A percentile compares a stretch with the other conserved stretches of the same genome.
phyloP scores from a whole-genome alignment of 352 stramenopile genomes.

The Pelagophyceae sp. region DNA sequence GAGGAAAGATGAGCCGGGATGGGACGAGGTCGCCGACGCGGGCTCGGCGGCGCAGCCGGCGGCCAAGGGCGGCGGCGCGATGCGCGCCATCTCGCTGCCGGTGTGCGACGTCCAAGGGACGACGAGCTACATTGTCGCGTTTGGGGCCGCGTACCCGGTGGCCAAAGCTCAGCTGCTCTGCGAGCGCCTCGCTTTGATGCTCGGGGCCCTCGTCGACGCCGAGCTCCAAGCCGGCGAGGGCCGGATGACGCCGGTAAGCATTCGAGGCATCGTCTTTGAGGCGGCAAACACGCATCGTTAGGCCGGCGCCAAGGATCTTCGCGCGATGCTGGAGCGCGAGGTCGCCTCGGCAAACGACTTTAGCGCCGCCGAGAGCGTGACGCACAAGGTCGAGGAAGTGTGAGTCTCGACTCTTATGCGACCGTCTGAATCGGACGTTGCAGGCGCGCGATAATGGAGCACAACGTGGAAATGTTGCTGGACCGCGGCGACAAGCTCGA shows the following conservation, averaged over 20 bases:
- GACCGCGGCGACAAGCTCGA: conserved; percentile 17
- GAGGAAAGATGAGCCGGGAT: background rate
- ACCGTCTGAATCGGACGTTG: too few relatives aligned
- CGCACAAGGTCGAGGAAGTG: conserved; percentile 15
- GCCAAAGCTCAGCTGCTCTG: conserved; percentile 11
- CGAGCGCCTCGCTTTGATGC: conserved; percentile 11
- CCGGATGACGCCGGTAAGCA: background rate
- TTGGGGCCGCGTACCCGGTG: background rate
- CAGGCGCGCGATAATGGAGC: conserved; percentile 15
- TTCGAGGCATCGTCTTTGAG: background rate
- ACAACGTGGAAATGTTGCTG: conserved; percentile 17
- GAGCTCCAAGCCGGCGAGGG: background rate
- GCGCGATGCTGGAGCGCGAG: conserved; percentile 13
- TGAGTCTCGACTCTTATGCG: too few relatives aligned
- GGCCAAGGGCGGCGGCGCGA: background rate
- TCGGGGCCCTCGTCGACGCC: conserved; percentile 2
- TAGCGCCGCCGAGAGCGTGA: background rate
- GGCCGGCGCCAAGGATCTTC: background rate
- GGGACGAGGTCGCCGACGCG: conserved; percentile 5
- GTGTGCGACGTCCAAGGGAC: conserved; percentile 12
- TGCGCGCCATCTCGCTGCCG: background rate
- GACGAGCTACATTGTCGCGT: conserved; percentile 17
- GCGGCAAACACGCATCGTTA: too few relatives aligned
- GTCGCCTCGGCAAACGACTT: background rate
- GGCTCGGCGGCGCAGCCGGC: background rate